phyloP scores from a whole-genome alignment of 768 basidiomycete genomes.

The Boletus rubroflammeus region DNA sequence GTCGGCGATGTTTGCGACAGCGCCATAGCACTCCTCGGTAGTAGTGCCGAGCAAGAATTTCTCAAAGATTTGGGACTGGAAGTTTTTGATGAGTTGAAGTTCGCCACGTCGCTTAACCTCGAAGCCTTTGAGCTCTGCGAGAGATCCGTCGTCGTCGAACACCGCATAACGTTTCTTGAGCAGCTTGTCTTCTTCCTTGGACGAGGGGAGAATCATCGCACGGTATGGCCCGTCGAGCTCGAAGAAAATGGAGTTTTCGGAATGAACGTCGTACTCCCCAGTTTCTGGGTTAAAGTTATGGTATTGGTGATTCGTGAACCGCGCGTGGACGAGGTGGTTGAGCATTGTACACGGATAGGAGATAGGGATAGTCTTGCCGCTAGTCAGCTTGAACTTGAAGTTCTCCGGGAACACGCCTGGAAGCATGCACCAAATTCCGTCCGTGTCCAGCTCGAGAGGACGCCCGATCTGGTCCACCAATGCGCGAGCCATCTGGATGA shows the following conservation, averaged over 20 bases:
- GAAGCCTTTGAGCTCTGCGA: constrained; percentile 99
- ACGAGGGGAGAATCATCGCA: constrained; percentile 98
- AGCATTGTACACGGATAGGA: constrained; percentile 99
- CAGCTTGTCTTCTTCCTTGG: constrained; percentile 98
- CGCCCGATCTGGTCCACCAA: constrained; percentile 97
- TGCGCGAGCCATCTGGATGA: constrained; percentile 98
- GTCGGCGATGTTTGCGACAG: constrained; percentile 89
- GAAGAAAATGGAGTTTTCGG: constrained; percentile 99
- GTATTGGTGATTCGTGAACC: constrained; percentile 98
- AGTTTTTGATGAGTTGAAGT: constrained; percentile 97
- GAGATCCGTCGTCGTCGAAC: constrained; percentile 93
- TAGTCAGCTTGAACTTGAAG: constrained; percentile 88
- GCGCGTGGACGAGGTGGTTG: constrained; percentile 92
- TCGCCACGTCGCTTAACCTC: constrained; percentile 98
- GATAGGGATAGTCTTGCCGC: constrained; percentile 82
- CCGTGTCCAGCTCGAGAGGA: constrained; percentile 95
- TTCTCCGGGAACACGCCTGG: constrained; percentile 97
- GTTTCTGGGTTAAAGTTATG: constrained; percentile 85
- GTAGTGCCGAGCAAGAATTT: constrained; percentile 93
- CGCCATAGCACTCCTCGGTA: constrained; percentile 92
- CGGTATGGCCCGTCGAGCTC: constrained; percentile 98
- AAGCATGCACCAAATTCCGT: constrained; percentile 99
- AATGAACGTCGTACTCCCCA: constrained; percentile 81
- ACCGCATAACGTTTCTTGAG: constrained; percentile 99
- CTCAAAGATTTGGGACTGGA: constrained; percentile 98